phyloP scores from a whole-genome alignment of 2,329 filamentous ascomycete species.

The Zymoseptoria ardabiliae region DNA sequence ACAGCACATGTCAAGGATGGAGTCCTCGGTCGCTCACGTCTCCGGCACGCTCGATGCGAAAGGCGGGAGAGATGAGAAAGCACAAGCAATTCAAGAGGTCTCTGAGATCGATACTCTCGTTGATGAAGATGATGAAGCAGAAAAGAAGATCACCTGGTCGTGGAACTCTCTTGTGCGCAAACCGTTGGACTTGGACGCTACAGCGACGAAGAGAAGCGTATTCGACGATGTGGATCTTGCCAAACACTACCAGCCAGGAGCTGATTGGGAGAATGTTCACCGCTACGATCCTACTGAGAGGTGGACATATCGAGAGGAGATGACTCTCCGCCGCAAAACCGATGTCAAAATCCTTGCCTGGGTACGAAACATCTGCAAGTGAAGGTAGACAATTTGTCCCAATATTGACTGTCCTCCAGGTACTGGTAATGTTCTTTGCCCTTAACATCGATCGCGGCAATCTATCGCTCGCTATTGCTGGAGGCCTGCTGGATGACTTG shows the following conservation, averaged over 20 bases:
- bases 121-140: not conserved
- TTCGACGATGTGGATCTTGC: slow-evolving; percentile 45
- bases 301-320: slow-evolving; percentile 53
- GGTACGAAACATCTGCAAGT: not conserved
- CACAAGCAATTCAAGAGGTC: not conserved
- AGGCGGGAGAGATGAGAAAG: not conserved
- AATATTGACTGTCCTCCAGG: slow-evolving; percentile 41
- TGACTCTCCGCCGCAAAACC: slow-evolving; percentile 48
- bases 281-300: slow-evolving; percentile 51
- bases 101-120: not conserved
- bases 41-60: not conserved
- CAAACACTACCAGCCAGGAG: slow-evolving; percentile 26
- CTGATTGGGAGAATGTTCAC: slow-evolving; percentile 50
- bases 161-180: not conserved
- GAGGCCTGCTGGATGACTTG: slow-evolving; percentile 51
- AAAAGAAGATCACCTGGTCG: not conserved
- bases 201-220: slow-evolving; percentile 15
- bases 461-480: slow-evolving; percentile 56
- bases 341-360: not conserved
- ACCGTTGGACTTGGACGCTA: slow-evolving; percentile 6
- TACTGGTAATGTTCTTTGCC: slow-evolving; percentile 49
- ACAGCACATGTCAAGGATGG: not conserved
- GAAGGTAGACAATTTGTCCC: slow-evolving; percentile 40
- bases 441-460: slow-evolving; percentile 50
- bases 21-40: not conserved